A percentile compares a stretch with the other conserved stretches of the same genome.
These are phyloP conservation scores for Myxozyma vanderwaltii DNA, from an alignment of 805 yeast genomes.

Conservation along the genomic window DNA sequence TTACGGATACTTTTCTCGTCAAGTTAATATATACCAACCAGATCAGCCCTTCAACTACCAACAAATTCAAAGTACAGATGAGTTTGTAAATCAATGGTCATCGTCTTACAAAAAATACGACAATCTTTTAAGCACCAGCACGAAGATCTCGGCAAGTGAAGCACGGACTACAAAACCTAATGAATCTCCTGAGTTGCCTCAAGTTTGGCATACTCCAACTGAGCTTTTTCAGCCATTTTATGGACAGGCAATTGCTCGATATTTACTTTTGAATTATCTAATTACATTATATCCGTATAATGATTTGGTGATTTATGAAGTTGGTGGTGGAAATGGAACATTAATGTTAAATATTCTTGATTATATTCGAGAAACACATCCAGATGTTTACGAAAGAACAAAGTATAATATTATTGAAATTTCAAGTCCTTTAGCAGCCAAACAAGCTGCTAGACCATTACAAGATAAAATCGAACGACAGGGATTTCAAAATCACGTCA, in stretches of 20 bases:
- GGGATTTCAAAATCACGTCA: conserved; percentile 59
- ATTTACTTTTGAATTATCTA: conserved; percentile 70
- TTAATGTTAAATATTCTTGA: conserved; percentile 74
- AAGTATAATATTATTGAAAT: conserved; percentile 75
- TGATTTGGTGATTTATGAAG: conserved; percentile 76
- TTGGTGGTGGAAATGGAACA: conserved; percentile 91
- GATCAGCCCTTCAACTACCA: conserved; percentile 65
- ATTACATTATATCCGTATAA: conserved; percentile 66
- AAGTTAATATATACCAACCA: conserved; percentile 75
- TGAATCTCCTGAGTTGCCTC: conserved; percentile 41
- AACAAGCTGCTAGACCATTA: conserved; percentile 49
- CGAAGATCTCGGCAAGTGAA: conserved; percentile 8
- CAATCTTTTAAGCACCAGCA: conserved; percentile 30
- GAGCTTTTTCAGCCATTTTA: conserved; percentile 78
- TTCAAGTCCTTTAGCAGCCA: conserved; percentile 59
- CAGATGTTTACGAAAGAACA: conserved; percentile 71
- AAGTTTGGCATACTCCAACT: conserved; percentile 88
- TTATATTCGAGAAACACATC: conserved; percentile 61
- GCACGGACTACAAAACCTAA: conserved; percentile 6
- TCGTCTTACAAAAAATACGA: conserved; percentile 50
- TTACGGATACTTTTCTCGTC: conserved; percentile 80
- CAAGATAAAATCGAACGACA: conserved; percentile 42
- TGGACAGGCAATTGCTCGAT: conserved; percentile 83
- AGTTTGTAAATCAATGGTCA: conserved; percentile 69
- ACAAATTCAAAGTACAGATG: conserved; percentile 62